Conservation (phyloP, 1,284 basidiomycete species). For the Melampsora americana region DNA sequence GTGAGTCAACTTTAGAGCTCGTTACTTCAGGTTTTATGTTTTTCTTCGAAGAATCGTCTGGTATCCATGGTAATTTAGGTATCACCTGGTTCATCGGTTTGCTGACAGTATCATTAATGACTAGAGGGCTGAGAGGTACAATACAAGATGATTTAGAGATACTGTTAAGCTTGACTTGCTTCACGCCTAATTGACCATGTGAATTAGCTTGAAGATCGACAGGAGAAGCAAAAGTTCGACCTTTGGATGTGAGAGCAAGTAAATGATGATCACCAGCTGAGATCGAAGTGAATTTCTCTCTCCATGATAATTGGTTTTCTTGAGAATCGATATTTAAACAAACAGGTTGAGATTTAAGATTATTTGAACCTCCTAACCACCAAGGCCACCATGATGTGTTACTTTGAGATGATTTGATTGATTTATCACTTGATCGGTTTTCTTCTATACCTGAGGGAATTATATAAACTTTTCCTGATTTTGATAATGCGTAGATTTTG, state of each 20-base stretch:
- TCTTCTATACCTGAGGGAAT: slow-evolving; percentile 57
- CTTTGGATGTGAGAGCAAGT: slow-evolving; percentile 75
- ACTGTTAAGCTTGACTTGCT: slow-evolving; percentile 59
- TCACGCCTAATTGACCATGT: slow-evolving; percentile 73
- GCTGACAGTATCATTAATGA: slow-evolving; percentile 53
- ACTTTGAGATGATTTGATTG: slow-evolving; percentile 47
- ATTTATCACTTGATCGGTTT: too few species aligned
- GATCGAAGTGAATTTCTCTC: slow-evolving; percentile 68
- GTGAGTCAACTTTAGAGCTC: too few species aligned
- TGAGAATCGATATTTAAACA: slow-evolving; percentile 47
- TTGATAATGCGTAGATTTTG: slow-evolving; percentile 69
- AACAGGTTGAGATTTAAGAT: slow-evolving; percentile 47
- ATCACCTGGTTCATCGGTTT: slow-evolving; percentile 44
- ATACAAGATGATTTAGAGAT: slow-evolving; percentile 54
- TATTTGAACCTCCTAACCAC: slow-evolving; percentile 50
- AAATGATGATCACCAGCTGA: slow-evolving; percentile 75
- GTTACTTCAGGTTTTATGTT: too few species aligned
- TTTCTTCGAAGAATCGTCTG: not conserved
- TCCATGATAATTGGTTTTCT: slow-evolving; percentile 53
- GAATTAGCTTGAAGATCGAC: slow-evolving; percentile 73
- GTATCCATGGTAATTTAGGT: slow-evolving; percentile 12
- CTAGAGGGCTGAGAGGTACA: slow-evolving; percentile 49
- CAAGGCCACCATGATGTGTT: slow-evolving; percentile 51
- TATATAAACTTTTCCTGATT: slow-evolving; percentile 70
- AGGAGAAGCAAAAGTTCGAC: slow-evolving; percentile 76